Evolutionary conservation across 2,329 filamentous ascomycete species (phyloP).

Genomic region (Zymoseptoria ardabiliae): DNA sequence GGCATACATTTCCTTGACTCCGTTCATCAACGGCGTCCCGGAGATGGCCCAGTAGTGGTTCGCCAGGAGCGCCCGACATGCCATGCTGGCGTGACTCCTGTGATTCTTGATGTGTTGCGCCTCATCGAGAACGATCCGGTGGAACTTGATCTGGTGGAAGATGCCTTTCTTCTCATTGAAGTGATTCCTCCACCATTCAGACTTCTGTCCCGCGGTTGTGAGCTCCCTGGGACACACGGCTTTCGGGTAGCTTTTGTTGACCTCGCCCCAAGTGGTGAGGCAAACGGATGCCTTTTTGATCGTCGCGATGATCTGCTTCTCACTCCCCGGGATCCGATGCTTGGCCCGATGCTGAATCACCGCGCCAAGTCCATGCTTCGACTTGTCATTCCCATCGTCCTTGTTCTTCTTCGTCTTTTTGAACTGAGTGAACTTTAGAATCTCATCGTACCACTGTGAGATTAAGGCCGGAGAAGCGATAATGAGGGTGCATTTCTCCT

Average conservation of each 20-base stretch:
- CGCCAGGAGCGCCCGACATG: conserved; percentile 37
- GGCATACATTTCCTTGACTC: conserved; percentile 28
- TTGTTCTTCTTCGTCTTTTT: conserved; percentile 8
- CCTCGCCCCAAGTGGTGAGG: conserved; percentile 38
- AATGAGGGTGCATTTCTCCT: conserved; percentile 35
- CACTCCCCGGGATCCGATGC: conserved; percentile 4
- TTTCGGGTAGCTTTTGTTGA: conserved; percentile 38
- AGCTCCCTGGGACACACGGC: conserved; percentile 31
- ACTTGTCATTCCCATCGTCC: background rate
- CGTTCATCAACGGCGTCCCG: conserved; percentile 37
- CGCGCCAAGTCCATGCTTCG: conserved; percentile 14
- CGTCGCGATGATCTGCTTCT: conserved; percentile 1
- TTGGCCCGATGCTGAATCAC: conserved; percentile 16
- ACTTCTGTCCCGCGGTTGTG: conserved; percentile 33
- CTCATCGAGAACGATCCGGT: conserved; percentile 70
- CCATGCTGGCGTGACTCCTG: conserved; percentile 34
- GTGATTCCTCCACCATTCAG: conserved; percentile 31
- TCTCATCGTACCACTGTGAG: conserved; percentile 33
- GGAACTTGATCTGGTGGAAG: conserved; percentile 38
- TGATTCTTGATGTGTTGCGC: conserved; percentile 89
- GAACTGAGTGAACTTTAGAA: conserved; percentile 18
- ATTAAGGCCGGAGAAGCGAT: conserved; percentile 36
- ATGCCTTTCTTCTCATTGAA: conserved; percentile 30
- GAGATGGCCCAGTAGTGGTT: conserved; percentile 37
- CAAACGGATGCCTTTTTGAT: conserved; percentile 22